phyloP scores from a whole-genome alignment of 345 rosid genomes.

The Gossypium raimondii region DNA sequence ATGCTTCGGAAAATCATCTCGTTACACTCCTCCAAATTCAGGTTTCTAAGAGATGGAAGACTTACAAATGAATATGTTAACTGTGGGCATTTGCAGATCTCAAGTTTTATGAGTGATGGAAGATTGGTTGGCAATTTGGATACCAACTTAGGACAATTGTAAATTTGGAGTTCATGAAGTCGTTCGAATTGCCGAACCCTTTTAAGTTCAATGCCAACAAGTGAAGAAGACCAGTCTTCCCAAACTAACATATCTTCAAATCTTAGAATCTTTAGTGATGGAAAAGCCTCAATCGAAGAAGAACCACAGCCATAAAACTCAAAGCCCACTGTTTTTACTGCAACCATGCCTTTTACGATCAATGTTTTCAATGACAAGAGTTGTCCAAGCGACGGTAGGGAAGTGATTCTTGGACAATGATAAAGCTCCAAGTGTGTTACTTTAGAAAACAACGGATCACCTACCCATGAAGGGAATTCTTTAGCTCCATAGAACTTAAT shows the following conservation, averaged over 20 bases:
- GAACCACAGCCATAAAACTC: constrained; percentile 22
- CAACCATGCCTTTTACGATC: constrained; percentile 19
- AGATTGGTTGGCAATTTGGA: constrained; percentile 19
- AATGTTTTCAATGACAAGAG: constrained; percentile 19
- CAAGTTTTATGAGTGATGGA: constrained; percentile 10
- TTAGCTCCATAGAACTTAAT: constrained; percentile 16
- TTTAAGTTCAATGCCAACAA: constrained; percentile 2
- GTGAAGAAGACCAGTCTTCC: constrained; percentile 25
- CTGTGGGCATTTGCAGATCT: constrained; percentile 12
- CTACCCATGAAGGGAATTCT: constrained; percentile 31
- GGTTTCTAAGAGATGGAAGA: constrained; percentile 3
- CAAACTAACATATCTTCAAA: constrained; percentile 22
- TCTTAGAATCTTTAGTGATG: constrained; percentile 15
- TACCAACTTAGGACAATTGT: constrained; percentile 18
- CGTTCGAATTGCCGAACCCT: constrained; percentile 16
- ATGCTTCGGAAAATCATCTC: not conserved
- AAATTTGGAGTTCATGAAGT: constrained; percentile 22
- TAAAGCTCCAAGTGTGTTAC: constrained; percentile 8
- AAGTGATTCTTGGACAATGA: constrained; percentile 17
- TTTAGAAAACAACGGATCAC: constrained; percentile 21
- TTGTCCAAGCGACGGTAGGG: constrained; percentile 29
- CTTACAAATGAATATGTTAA: not conserved
- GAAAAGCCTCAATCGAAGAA: constrained; percentile 13
- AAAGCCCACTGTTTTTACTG: constrained; percentile 16
- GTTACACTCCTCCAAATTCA: constrained; percentile 7